These are phyloP conservation scores for Pyricularia sp. DNA, from an alignment of 2,329 filamentous ascomycete species.

Conservation along the genomic window DNA sequence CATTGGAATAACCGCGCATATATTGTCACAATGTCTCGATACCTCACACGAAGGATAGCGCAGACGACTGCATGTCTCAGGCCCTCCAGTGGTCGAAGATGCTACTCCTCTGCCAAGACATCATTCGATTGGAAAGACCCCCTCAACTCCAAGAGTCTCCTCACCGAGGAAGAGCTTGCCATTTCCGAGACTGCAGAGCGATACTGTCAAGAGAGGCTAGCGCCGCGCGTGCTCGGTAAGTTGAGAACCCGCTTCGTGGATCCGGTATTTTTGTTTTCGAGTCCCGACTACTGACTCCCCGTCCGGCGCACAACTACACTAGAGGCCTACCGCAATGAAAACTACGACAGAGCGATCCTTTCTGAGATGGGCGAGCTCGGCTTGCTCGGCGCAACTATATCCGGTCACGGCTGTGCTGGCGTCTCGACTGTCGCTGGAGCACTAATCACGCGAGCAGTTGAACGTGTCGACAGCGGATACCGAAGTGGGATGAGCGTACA, in stretches of 20 bases:
- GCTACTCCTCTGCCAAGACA: constrained; percentile 1
- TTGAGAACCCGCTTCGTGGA: background rate
- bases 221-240: constrained; percentile 75
- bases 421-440: constrained; percentile 70
- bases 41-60: background rate
- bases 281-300: background rate
- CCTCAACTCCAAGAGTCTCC: constrained; percentile 56
- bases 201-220: constrained; percentile 83
- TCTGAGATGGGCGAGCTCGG: constrained; percentile 79
- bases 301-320: background rate
- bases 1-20: background rate
- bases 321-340: constrained; percentile 54
- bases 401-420: constrained; percentile 74
- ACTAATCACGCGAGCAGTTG: constrained; percentile 73
- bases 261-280: background rate
- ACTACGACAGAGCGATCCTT: constrained; percentile 69
- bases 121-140: constrained; percentile 88
- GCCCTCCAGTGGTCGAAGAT: background rate
- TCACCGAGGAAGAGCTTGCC: constrained; percentile 82
- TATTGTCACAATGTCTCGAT: background rate
- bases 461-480: constrained; percentile 77
- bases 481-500: constrained; percentile 81
- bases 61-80: background rate
- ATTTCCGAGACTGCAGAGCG: constrained; percentile 83
- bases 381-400: constrained; percentile 65